Conservation (phyloP, 805 yeast genomes). For the Limtongia smithiae region DNA sequence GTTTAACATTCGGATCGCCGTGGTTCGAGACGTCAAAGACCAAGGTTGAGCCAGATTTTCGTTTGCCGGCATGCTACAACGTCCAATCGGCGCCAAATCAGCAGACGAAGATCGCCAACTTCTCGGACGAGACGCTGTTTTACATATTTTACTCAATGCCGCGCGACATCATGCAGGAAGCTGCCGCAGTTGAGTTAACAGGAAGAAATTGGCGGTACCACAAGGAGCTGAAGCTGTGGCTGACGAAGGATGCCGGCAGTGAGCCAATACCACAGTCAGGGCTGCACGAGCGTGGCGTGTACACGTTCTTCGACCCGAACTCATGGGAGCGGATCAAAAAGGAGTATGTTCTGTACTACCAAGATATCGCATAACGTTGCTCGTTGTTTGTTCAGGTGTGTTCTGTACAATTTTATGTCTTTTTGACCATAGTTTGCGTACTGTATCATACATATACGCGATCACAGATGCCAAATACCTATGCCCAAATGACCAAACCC, state of each 20-base stretch:
- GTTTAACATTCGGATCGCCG: constrained; percentile 77
- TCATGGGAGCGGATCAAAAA: constrained; percentile 89
- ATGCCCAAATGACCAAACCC: no score
- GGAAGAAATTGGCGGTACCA: constrained; percentile 96
- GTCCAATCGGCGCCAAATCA: constrained; percentile 45
- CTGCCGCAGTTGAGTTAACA: constrained; percentile 86
- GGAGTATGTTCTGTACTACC: constrained; percentile 59
- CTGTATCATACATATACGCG: no score
- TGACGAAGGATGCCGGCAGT: constrained; percentile 84
- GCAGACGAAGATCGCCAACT: constrained; percentile 45
- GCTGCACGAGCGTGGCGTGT: constrained; percentile 88
- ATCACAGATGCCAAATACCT: no score
- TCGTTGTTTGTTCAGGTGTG: not conserved
- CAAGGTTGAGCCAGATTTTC: constrained; percentile 81
- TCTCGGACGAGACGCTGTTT: constrained; percentile 88
- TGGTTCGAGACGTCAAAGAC: constrained; percentile 92
- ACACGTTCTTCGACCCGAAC: constrained; percentile 91
- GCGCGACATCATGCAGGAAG: constrained; percentile 86
- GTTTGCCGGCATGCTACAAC: constrained; percentile 56
- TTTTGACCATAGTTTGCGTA: not conserved
- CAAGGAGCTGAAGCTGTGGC: constrained; percentile 92
- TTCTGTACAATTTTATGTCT: not conserved
- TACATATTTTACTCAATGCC: constrained; percentile 93
- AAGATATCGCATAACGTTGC: constrained; percentile 52
- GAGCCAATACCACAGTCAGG: constrained; percentile 81